phyloP scores from a whole-genome alignment of 148 eudicot species.

The Silene uniflora region DNA sequence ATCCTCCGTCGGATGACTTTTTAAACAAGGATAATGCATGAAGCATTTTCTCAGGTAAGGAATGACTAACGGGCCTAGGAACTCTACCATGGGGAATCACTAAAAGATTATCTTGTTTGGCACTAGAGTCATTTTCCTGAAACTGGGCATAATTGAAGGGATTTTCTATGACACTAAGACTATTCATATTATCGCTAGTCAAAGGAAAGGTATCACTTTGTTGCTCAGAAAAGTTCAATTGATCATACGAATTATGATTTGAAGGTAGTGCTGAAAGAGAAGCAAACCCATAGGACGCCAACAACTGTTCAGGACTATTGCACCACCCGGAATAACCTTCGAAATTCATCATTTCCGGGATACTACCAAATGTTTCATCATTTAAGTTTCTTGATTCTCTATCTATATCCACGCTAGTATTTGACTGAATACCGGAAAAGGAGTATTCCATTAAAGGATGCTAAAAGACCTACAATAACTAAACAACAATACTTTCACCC shows the following conservation, averaged over 20 bases:
- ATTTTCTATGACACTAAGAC: constrained; percentile 26
- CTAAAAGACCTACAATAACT: constrained; percentile 2
- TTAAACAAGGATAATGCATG: constrained; percentile 66
- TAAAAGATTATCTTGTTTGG: constrained; percentile 26
- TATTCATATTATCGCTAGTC: constrained; percentile 26
- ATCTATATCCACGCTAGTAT: constrained; percentile 29
- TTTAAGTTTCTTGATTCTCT: constrained; percentile 27
- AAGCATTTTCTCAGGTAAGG: constrained; percentile 72
- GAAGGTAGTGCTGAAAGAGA: constrained; percentile 29
- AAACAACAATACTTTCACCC: constrained; percentile 9
- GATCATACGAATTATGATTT: constrained; percentile 37
- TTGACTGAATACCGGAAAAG: constrained; percentile 33
- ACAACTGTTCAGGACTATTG: constrained; percentile 65
- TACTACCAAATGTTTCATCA: constrained; percentile 39
- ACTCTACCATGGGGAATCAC: constrained; percentile 28
- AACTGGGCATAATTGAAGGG: constrained; percentile 15
- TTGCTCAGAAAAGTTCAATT: constrained; percentile 39
- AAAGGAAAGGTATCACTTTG: constrained; percentile 21
- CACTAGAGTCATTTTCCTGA: constrained; percentile 30
- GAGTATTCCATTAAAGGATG: constrained; percentile 40
- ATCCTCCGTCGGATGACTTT: constrained; percentile 64
- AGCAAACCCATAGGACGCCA: constrained; percentile 42
- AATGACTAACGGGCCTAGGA: constrained; percentile 38
- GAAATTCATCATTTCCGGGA: constrained; percentile 49
- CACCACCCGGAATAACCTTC: constrained; percentile 77